Evolutionary conservation across 2,329 filamentous ascomycete genomes (phyloP).

Genomic region (Capronia coronata): DNA sequence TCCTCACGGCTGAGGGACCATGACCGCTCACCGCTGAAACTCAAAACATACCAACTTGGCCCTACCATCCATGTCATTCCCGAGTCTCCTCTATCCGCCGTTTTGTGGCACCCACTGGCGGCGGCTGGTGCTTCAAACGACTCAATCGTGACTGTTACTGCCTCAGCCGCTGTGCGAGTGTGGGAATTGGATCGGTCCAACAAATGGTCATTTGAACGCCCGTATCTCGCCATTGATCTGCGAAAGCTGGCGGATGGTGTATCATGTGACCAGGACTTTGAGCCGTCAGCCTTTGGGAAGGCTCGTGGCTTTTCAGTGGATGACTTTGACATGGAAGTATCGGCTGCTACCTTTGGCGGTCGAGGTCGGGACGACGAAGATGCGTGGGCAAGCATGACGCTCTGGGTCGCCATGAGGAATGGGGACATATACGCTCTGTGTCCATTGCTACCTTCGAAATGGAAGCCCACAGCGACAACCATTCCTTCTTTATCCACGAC

Average conservation of each 20-base stretch:
- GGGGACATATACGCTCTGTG: slow-evolving; percentile 92
- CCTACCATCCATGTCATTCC: slow-evolving; percentile 87
- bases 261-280: slow-evolving; percentile 74
- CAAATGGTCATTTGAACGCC: slow-evolving; percentile 78
- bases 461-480: slow-evolving; percentile 69
- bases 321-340: slow-evolving; percentile 86
- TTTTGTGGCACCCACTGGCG: slow-evolving; percentile 87
- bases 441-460: slow-evolving; percentile 78
- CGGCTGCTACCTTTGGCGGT: slow-evolving; percentile 83
- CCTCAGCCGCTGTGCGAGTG: slow-evolving; percentile 77
- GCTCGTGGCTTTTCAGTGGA: slow-evolving; percentile 84
- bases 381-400: slow-evolving; percentile 87
- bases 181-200: slow-evolving; percentile 86
- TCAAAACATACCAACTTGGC: slow-evolving; percentile 85
- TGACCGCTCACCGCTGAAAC: slow-evolving; percentile 63
- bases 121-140: slow-evolving; percentile 58
- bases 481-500: slow-evolving; percentile 77
- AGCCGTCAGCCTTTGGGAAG: slow-evolving; percentile 64
- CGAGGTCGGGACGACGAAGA: slow-evolving; percentile 52
- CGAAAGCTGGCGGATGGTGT: slow-evolving; percentile 82
- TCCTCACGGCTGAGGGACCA: slow-evolving; percentile 64
- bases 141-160: slow-evolving; percentile 80
- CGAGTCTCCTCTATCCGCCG: slow-evolving; percentile 70
- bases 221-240: slow-evolving; percentile 76
- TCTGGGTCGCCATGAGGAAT: slow-evolving; percentile 93